These are phyloP conservation scores for Ustilago xerochloae DNA, from an alignment of 1,284 basidiomycete genomes.

Conservation along the genomic window DNA sequence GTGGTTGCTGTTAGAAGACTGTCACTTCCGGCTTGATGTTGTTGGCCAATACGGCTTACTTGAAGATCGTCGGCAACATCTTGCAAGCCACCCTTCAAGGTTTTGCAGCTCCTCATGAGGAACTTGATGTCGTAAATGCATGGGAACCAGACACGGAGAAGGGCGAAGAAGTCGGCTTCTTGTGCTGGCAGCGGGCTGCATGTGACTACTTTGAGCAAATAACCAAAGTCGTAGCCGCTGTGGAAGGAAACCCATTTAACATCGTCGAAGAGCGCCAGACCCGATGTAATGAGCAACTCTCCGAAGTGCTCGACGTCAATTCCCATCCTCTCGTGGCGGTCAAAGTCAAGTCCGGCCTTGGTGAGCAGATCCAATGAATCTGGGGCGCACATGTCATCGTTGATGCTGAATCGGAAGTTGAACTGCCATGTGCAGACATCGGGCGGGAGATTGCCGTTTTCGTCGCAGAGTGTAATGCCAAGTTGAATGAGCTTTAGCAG, in stretches of 20 bases:
- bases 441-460: conserved; percentile 84
- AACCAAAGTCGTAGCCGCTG: conserved; percentile 99
- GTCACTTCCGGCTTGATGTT: conserved; percentile 96
- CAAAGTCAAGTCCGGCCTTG: conserved; percentile 95
- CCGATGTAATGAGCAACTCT: conserved; percentile 94
- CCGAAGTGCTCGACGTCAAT: conserved; percentile 95
- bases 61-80: conserved; percentile 94
- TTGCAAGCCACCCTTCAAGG: conserved; percentile 90
- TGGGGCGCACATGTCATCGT: conserved; percentile 96
- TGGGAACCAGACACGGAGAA: conserved; percentile 92
- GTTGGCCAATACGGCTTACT: conserved; percentile 86
- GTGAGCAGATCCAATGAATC: conserved; percentile 94
- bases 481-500: conserved; percentile 97
- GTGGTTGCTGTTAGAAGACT: conserved; percentile 90
- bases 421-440: conserved; percentile 97
- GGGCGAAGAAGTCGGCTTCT: conserved; percentile 90
- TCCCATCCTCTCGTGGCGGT: conserved; percentile 89
- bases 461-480: conserved; percentile 92
- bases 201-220: conserved; percentile 94
- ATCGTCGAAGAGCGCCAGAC: conserved; percentile 87
- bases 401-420: conserved; percentile 93
- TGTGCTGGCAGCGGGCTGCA: conserved; percentile 85
- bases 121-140: conserved; percentile 98
- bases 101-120: conserved; percentile 88
- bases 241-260: conserved; percentile 99